Conservation (phyloP, 176 grass and related monocot genomes). For the Cenchrus americanus region DNA sequence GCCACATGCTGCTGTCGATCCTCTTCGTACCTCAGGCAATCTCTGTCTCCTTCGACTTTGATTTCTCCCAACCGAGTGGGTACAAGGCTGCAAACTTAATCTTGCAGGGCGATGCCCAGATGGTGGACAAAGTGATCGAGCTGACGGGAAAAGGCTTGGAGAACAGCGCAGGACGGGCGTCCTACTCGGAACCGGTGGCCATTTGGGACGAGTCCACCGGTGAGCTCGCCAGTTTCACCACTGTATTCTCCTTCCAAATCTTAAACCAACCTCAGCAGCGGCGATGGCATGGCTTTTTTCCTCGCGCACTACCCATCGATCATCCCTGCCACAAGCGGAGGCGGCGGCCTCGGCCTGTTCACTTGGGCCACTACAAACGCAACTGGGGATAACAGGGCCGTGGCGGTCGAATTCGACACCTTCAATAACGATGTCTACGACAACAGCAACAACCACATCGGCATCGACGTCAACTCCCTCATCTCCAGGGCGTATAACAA, state of each 20-base stretch:
- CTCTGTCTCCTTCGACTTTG: too few relatives aligned
- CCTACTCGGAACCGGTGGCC: conserved; percentile 16
- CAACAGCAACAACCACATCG: neutral
- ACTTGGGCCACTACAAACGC: neutral
- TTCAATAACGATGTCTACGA: rapidly evolving
- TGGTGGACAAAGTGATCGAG: neutral
- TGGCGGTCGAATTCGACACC: conserved; percentile 30
- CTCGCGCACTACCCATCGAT: conserved; percentile 37
- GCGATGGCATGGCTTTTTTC: conserved; percentile 71
- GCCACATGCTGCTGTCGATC: too few relatives aligned
- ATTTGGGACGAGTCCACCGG: conserved; percentile 37
- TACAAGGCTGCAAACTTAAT: too few relatives aligned
- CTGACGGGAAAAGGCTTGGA: neutral
- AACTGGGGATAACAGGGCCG: neutral
- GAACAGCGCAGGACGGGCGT: conserved; percentile 20
- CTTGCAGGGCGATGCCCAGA: too few relatives aligned
- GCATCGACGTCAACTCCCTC: conserved; percentile 39
- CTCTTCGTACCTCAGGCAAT: too few relatives aligned
- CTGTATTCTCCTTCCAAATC: conserved; percentile 52
- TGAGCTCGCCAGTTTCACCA: conserved; percentile 45
- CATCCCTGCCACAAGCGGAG: neutral
- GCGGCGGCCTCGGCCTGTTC: conserved; percentile 32
- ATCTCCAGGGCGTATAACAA: neutral
- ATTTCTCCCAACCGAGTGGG: too few relatives aligned
- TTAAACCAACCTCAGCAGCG: neutral